phyloP scores from a whole-genome alignment of 495 filamentous ascomycete species.

The Talaromyces trachyspermus region DNA sequence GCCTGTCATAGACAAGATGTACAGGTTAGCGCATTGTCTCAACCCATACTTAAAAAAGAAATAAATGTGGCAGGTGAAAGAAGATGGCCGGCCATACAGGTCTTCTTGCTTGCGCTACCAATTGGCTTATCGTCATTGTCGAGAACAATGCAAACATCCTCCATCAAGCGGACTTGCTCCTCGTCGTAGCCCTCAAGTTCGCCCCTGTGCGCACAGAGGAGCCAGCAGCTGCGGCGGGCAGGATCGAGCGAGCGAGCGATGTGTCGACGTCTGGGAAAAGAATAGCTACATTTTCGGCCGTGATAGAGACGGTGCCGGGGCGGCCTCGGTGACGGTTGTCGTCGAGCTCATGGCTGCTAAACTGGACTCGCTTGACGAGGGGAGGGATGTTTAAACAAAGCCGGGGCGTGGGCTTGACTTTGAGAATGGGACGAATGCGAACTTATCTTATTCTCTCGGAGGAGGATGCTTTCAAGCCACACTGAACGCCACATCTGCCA shows the following conservation, averaged over 20 bases:
- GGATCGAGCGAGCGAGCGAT: slow-evolving; percentile 56
- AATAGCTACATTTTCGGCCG: slow-evolving; percentile 76
- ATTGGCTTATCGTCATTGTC: slow-evolving; percentile 91
- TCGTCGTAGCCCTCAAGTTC: slow-evolving; percentile 84
- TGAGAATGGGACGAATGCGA: not conserved
- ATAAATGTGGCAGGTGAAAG: not conserved
- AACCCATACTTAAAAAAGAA: too few species aligned
- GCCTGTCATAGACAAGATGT: slow-evolving; percentile 48
- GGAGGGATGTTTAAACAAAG: not conserved
- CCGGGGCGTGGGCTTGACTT: not conserved
- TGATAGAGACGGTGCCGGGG: slow-evolving; percentile 43
- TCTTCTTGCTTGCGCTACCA: slow-evolving; percentile 96
- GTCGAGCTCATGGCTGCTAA: slow-evolving; percentile 44
- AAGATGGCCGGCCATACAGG: slow-evolving; percentile 54
- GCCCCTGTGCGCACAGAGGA: slow-evolving; percentile 26
- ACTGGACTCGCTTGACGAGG: not conserved
- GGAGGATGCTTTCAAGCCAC: too few species aligned
- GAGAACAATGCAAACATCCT: slow-evolving; percentile 96
- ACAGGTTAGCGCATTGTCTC: not conserved
- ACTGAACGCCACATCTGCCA: too few species aligned
- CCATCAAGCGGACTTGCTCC: slow-evolving; percentile 96
- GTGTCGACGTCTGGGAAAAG: slow-evolving; percentile 96
- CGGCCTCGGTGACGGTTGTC: slow-evolving; percentile 34
- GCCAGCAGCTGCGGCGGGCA: slow-evolving; percentile 34
- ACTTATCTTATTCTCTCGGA: too few species aligned